A percentile compares a stretch with the other conserved stretches of the same genome.
Evolutionary conservation across 2,329 filamentous ascomycete species (phyloP).

Genomic region (Eutypella sp.): DNA sequence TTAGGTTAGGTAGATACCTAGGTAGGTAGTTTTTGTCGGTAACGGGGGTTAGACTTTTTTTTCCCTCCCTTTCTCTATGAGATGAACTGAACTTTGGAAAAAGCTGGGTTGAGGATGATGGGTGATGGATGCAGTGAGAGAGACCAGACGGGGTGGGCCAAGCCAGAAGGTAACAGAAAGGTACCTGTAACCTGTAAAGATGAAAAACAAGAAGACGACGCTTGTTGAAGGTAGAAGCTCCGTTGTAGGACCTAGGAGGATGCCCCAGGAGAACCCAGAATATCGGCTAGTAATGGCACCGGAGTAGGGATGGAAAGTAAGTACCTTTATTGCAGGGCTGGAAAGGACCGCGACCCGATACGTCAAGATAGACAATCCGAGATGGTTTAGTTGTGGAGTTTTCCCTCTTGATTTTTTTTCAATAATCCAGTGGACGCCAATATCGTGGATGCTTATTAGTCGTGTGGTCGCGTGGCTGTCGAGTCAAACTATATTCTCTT

Average conservation of each 20-base stretch:
- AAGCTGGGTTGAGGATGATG: slow-evolving; percentile 8
- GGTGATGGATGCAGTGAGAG: background rate
- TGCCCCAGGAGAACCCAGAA: background rate
- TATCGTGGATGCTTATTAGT: too few relatives aligned
- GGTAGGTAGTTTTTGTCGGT: slow-evolving; percentile 8
- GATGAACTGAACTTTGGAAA: background rate
- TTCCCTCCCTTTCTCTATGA: too few relatives aligned
- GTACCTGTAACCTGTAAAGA: background rate
- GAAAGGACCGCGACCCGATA: background rate
- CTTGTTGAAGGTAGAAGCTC: background rate
- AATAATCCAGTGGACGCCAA: too few relatives aligned
- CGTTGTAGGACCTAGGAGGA: too few relatives aligned
- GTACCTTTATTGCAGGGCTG: slow-evolving; percentile 1
- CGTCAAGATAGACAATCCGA: background rate
- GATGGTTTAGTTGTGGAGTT: background rate
- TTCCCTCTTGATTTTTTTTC: too few relatives aligned
- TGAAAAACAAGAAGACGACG: background rate
- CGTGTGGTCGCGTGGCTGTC: too few relatives aligned
- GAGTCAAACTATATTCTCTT: too few relatives aligned
- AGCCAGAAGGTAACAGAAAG: background rate
- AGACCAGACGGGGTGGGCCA: background rate
- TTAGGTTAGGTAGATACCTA: too few relatives aligned
- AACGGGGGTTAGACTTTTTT: slow-evolving; percentile 13
- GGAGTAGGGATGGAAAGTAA: background rate
- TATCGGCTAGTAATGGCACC: background rate